A percentile compares a stretch with the other conserved stretches of the same genome.
These are phyloP conservation scores for Gossypium laxum DNA, from an alignment of 441 rosid species.

Conservation along the genomic window DNA sequence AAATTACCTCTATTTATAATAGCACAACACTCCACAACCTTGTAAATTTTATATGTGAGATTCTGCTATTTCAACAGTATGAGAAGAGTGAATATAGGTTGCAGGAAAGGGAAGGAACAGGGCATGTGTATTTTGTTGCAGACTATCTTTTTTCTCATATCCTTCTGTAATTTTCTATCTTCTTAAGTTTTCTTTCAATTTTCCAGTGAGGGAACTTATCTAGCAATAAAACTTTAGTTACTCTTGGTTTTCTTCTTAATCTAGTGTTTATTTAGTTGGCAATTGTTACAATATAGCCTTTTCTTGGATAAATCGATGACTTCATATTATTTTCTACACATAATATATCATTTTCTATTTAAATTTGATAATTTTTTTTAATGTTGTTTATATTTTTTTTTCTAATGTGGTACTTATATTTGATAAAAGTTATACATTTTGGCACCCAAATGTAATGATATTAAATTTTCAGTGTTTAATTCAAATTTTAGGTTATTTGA, in stretches of 20 bases:
- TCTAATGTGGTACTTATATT: background rate
- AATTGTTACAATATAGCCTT: background rate
- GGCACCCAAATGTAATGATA: background rate
- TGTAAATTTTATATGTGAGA: no score
- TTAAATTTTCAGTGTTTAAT: background rate
- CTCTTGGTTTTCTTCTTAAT: background rate
- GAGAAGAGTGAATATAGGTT: background rate
- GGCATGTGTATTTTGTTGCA: background rate
- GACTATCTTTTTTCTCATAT: background rate
- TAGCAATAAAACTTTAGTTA: background rate
- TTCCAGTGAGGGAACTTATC: background rate
- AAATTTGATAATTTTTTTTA: no score
- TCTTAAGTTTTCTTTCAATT: no score
- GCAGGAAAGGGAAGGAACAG: background rate
- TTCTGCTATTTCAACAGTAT: no score
- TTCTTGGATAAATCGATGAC: background rate
- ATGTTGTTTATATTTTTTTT: background rate
- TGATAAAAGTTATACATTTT: no score
- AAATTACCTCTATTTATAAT: no score
- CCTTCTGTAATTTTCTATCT: background rate
- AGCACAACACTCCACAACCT: no score
- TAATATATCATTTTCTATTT: background rate
- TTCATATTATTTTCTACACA: background rate
- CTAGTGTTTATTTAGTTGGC: background rate
- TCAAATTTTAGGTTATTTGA: background rate